Base-by-base conservation (phyloP, 495 filamentous ascomycete species). In the Neurospora africana region DNA sequence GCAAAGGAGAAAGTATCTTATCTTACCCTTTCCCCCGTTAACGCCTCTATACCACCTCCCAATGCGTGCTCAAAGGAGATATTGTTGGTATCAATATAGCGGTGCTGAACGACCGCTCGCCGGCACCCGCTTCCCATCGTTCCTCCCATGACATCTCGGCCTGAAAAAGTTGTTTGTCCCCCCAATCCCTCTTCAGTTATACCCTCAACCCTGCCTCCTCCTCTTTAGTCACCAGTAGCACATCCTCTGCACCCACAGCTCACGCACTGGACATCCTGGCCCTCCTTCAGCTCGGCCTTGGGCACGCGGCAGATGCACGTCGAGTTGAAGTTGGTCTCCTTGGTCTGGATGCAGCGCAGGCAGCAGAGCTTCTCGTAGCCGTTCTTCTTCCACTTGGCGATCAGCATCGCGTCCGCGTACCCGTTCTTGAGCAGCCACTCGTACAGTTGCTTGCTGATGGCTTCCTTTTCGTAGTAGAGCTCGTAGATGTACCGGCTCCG, bases 361-460 rank as follows among this genome's bases (percentile, higher is more conserved):
- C 95, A 99, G 80, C 95, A 99, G 9, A 99, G 82, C 91, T 98
- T 98, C 83, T 98, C 95, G 82, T 99, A 99, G 27, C 95, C 96
- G 78, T 95, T 91, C 83, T 98, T 99, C 87, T 99, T 99, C 95
- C 95, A 99, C 83, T 99, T 98, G 19, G 95, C 95, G 78, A 99
- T 98, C 74, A 99, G 83, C 80, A 91, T 94, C 23, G 91, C 88
- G 84, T 99, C 95, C 11, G 93, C 95, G 80, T 99, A 98, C 68
- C 90, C 90, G 80, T 98, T 97, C 87, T 99, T 99, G 65, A 98
- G 85, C 76, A 98, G 84, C 91, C 92, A 99, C 73, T 97, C 95
- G 80, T 99, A 99, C 17, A 98, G 86, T 79, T 88, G 85, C 81
- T 92, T 93, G 73, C 87, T 91, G 82, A 99, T 98, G 65, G 94